Evolutionary conservation across 2,329 filamentous ascomycete species (phyloP).

Genomic region (Exophiala calicioides): DNA sequence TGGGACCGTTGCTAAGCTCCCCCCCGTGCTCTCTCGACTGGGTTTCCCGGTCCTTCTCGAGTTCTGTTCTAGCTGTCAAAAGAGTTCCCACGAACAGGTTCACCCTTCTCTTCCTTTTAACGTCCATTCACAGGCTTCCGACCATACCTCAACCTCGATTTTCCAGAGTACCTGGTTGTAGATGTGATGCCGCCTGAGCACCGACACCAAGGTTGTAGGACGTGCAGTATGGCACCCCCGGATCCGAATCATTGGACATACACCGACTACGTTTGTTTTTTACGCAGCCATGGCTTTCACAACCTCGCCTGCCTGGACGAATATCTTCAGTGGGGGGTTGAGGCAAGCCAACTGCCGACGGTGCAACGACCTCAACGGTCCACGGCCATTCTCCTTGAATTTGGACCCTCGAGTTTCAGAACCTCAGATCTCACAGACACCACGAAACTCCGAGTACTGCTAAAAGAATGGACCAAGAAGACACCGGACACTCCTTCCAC

Average conservation of each 20-base stretch:
- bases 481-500: slow-evolving; percentile 16
- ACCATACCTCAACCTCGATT: no score
- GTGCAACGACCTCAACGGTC: slow-evolving; percentile 22
- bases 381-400: slow-evolving; percentile 25
- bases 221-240: slow-evolving; percentile 27
- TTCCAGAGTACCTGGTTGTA: background rate
- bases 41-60: slow-evolving; percentile 1
- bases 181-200: slow-evolving; percentile 21
- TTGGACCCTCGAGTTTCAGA: slow-evolving; percentile 22
- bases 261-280: slow-evolving; percentile 29
- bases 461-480: slow-evolving; percentile 28
- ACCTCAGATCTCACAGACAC: slow-evolving; percentile 28
- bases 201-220: slow-evolving; percentile 17
- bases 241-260: slow-evolving; percentile 29
- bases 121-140: no score
- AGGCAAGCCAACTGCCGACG: slow-evolving; percentile 13
- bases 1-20: slow-evolving; percentile 3
- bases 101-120: slow-evolving; percentile 3
- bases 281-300: slow-evolving; percentile 29
- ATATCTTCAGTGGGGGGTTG: slow-evolving; percentile 27
- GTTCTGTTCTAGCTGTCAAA: slow-evolving; percentile 2
- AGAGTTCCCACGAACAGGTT: slow-evolving; percentile 1
- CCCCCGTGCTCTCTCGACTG: background rate
- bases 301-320: slow-evolving; percentile 27
- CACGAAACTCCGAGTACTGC: slow-evolving; percentile 23